Conservation (phyloP, 176 grass and related monocot genomes). For the Musa itinerans region DNA sequence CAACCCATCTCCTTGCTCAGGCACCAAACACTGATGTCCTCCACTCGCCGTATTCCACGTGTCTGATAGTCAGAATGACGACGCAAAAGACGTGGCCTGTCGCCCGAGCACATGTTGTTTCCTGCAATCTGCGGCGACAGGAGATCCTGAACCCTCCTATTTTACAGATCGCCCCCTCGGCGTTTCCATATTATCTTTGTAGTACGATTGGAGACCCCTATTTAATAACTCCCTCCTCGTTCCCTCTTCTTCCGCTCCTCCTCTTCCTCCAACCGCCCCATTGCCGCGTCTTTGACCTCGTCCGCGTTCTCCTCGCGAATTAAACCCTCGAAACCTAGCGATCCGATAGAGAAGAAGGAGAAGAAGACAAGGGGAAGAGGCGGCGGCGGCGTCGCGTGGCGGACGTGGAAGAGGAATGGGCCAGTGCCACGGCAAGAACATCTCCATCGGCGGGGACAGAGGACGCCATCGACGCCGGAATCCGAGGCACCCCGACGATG, state of each 20-base stretch:
- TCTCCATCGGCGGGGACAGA: constrained; percentile 20
- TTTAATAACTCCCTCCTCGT: neutral
- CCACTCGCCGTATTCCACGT: too few relatives aligned
- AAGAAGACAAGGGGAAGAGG: neutral
- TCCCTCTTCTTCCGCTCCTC: constrained; percentile 1
- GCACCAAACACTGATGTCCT: too few relatives aligned
- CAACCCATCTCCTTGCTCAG: too few relatives aligned
- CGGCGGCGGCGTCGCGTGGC: neutral
- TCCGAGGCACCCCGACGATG: constrained; percentile 21
- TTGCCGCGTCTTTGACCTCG: constrained; percentile 8
- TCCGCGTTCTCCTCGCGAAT: neutral
- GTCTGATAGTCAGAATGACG: too few relatives aligned
- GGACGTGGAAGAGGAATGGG: constrained; percentile 46
- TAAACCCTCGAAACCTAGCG: neutral
- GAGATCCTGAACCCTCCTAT: neutral
- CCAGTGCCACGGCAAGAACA: constrained; percentile 81
- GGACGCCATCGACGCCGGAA: constrained; percentile 21
- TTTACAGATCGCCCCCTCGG: neutral
- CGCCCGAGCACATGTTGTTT: neutral
- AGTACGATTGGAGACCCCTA: neutral
- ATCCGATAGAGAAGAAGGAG: neutral
- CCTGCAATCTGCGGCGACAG: fast-evolving
- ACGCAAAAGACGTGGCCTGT: too few relatives aligned
- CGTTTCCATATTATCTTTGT: neutral
- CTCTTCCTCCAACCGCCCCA: neutral